These are phyloP conservation scores for Albophoma yamanashiensis DNA, from an alignment of 2,329 filamentous ascomycete genomes.

Conservation along the genomic window DNA sequence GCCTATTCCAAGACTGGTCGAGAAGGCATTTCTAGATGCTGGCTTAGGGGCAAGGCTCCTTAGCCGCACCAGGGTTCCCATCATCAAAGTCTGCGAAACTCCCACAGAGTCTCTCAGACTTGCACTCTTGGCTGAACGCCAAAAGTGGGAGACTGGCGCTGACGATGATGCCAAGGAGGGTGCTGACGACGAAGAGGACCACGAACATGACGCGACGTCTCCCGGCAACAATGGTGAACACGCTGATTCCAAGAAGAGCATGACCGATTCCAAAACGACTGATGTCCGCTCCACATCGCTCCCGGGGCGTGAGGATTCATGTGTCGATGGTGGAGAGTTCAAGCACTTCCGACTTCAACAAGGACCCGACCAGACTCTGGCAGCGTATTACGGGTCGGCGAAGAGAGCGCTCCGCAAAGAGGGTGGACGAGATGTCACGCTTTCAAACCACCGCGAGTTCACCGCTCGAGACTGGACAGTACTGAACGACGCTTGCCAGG, in stretches of 20 bases:
- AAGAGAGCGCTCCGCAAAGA: slow-evolving; percentile 39
- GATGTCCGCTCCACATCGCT: slow-evolving; percentile 4
- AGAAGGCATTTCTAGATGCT: slow-evolving; percentile 60
- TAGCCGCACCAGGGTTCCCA: slow-evolving; percentile 70
- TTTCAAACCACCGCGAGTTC: slow-evolving; percentile 34
- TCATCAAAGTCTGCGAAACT: slow-evolving; percentile 74
- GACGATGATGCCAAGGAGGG: slow-evolving; percentile 25
- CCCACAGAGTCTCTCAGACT: slow-evolving; percentile 50
- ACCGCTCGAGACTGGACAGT: slow-evolving; percentile 32
- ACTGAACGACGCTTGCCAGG: slow-evolving; percentile 39
- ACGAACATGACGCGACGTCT: slow-evolving; percentile 10
- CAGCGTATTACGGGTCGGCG: slow-evolving; percentile 34
- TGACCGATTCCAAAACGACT: background rate
- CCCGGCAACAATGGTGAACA: slow-evolving; percentile 14
- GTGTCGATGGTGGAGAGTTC: slow-evolving; percentile 4
- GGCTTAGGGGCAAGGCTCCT: slow-evolving; percentile 70
- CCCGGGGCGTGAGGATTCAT: slow-evolving; percentile 11
- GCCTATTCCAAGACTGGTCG: slow-evolving; percentile 61
- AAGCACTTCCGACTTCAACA: slow-evolving; percentile 29
- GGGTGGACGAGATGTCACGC: slow-evolving; percentile 38
- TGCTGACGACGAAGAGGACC: slow-evolving; percentile 23
- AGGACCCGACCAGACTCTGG: slow-evolving; percentile 26
- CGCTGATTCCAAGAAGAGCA: background rate
- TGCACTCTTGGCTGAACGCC: slow-evolving; percentile 52
- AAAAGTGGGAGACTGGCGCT: slow-evolving; percentile 58